Percentiles rank a stretch among this genome's conserved stretches.
Evolutionary conservation across 2,329 filamentous ascomycete species (phyloP).

Genomic region (Neonectria faginata): DNA sequence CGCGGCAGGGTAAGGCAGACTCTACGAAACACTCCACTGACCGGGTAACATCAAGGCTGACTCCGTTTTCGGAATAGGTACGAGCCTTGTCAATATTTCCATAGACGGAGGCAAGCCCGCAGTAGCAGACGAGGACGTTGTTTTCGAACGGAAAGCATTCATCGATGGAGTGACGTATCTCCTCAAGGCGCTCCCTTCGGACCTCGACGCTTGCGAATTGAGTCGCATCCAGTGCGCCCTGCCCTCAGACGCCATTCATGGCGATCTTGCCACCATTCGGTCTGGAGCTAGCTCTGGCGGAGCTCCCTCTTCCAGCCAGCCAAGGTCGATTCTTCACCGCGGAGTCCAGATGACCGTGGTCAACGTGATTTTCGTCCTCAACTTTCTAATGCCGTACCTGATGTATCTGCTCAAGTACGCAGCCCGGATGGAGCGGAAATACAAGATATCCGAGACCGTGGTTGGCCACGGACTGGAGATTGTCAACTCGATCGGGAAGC

Average conservation of each 20-base stretch:
- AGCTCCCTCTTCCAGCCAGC: constrained; percentile 9
- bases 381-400: constrained; percentile 72
- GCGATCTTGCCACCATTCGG: constrained; percentile 6
- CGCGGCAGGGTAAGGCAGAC: constrained; percentile 47
- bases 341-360: constrained; percentile 67
- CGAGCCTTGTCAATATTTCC: constrained; percentile 46
- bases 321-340: constrained; percentile 67
- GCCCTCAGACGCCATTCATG: constrained; percentile 36
- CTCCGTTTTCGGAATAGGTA: constrained; percentile 32
- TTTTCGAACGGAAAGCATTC: constrained; percentile 69
- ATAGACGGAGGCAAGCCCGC: constrained; percentile 44
- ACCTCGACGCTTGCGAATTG: constrained; percentile 67
- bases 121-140: constrained; percentile 38
- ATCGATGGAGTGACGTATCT: constrained; percentile 73
- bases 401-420: constrained; percentile 64
- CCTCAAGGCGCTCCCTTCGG: constrained; percentile 69
- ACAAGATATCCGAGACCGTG: constrained; percentile 78
- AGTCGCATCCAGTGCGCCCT: constrained; percentile 49
- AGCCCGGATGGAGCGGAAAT: constrained; percentile 73
- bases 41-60: not conserved
- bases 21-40: not conserved
- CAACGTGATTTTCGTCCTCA: constrained; percentile 68
- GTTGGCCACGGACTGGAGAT: constrained; percentile 73
- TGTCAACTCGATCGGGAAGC: constrained; percentile 64
- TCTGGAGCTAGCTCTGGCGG: constrained; percentile 12